These are phyloP conservation scores for Pseudogymnoascus sp. DNA, from an alignment of 2,329 filamentous ascomycete species.

Conservation along the genomic window DNA sequence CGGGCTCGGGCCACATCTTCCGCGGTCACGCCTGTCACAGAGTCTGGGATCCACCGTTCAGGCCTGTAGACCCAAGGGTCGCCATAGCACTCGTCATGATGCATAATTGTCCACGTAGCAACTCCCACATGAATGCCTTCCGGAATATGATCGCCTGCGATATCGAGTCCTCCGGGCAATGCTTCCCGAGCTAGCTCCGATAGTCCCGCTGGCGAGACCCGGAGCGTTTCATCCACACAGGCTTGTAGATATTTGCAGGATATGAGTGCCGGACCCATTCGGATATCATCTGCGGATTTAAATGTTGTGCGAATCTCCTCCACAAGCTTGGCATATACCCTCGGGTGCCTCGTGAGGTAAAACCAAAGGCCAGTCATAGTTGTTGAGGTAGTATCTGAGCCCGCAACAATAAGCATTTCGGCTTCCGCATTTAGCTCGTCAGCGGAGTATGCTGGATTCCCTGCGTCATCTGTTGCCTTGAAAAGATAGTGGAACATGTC, in stretches of 20 bases:
- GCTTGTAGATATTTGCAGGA: constrained; percentile 30
- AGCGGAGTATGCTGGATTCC: background rate
- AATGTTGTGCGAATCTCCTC: constrained; percentile 30
- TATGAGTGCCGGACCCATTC: background rate
- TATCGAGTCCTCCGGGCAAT: background rate
- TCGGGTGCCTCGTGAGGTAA: constrained; percentile 27
- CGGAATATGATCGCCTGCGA: background rate
- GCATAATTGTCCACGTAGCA: background rate
- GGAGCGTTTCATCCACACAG: constrained; percentile 38
- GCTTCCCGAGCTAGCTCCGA: background rate
- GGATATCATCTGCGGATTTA: constrained; percentile 26
- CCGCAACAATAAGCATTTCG: constrained; percentile 1
- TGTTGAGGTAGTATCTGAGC: constrained; percentile 3
- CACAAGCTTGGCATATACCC: constrained; percentile 21
- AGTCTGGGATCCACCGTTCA: constrained; percentile 15
- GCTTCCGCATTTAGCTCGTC: constrained; percentile 17
- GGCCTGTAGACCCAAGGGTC: constrained; percentile 11
- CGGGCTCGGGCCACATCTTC: constrained; percentile 12
- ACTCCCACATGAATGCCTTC: background rate
- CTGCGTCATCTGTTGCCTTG: background rate
- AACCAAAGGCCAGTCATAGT: constrained; percentile 26
- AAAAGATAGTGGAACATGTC: constrained; percentile 6
- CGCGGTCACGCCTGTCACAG: constrained; percentile 9
- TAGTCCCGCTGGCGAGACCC: constrained; percentile 30
- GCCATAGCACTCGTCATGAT: background rate